Percentiles rank a stretch among this genome's conserved stretches.
Evolutionary conservation across 2,329 filamentous ascomycete species (phyloP).

Genomic region (Trichoderma endophyticum): DNA sequence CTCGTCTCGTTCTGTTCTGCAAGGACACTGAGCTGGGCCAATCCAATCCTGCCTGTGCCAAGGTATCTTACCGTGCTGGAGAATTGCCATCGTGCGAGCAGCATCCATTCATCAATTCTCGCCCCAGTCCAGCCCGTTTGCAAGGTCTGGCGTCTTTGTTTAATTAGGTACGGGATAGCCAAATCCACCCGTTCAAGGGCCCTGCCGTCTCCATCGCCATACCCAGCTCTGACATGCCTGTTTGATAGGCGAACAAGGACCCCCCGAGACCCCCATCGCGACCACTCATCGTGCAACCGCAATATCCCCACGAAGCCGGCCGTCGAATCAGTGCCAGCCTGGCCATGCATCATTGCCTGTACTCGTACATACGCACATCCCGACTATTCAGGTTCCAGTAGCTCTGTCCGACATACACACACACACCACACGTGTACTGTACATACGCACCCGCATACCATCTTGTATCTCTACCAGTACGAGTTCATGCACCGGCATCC

Average conservation of each 20-base stretch:
- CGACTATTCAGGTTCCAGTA: background rate
- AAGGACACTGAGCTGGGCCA: background rate
- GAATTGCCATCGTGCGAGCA: background rate
- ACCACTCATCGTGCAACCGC: background rate
- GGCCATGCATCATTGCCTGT: conserved; percentile 10
- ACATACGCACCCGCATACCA: background rate
- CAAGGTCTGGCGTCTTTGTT: conserved; percentile 13
- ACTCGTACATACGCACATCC: background rate
- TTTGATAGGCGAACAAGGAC: conserved; percentile 16
- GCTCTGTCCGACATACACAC: background rate
- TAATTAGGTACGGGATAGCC: conserved; percentile 16
- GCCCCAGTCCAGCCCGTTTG: background rate
- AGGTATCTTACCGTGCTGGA: too few relatives aligned
- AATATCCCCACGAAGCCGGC: background rate
- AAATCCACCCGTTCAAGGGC: conserved; percentile 9
- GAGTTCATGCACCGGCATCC: conserved; percentile 15
- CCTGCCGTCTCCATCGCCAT: conserved; percentile 10
- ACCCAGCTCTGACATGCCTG: background rate
- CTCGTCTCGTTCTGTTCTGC: background rate
- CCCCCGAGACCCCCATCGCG: background rate
- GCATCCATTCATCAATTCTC: background rate
- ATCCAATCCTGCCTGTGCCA: background rate
- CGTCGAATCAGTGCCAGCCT: background rate
- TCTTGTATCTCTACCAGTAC: background rate
- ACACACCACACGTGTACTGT: background rate